phyloP scores from a whole-genome alignment of 202 grass and related monocot genomes.

The Setaria italica region DNA sequence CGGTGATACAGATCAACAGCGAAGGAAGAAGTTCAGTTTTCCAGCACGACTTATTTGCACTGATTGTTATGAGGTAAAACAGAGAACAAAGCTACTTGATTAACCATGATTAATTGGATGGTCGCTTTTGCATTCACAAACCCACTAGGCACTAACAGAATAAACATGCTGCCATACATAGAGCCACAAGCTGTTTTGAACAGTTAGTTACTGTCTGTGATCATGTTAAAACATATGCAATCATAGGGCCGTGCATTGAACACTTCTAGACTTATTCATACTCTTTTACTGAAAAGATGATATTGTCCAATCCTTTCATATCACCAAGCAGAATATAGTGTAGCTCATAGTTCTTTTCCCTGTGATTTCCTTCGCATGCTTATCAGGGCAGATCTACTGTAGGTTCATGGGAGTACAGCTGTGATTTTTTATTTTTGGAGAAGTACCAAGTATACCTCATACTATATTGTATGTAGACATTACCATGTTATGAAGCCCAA shows the following conservation, averaged over 20 bases:
- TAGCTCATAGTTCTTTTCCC: not conserved
- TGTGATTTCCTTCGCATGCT: not conserved
- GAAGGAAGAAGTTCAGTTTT: constrained; percentile 92
- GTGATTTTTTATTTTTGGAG: not conserved
- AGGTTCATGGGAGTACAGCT: not conserved
- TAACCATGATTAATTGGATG: not conserved
- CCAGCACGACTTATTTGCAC: constrained; percentile 93
- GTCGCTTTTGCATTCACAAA: not conserved
- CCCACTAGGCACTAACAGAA: not conserved
- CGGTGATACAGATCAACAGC: constrained; percentile 80
- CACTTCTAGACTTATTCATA: constrained; percentile 9
- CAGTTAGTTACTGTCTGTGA: constrained; percentile 1
- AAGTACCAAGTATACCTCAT: not conserved
- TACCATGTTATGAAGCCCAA: not conserved
- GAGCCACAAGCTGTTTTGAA: not conserved
- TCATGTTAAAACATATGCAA: constrained; percentile 21
- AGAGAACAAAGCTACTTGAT: not conserved
- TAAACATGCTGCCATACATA: not conserved
- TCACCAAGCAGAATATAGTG: not conserved
- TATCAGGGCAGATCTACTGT: not conserved
- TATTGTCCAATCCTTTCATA: constrained; percentile 10
- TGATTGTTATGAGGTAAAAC: constrained; percentile 91
- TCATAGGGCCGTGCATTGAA: not conserved
- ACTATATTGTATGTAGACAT: not conserved
- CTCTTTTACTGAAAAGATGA: constrained; percentile 9